Percentiles rank a stretch among this genome's conserved stretches.
phyloP scores from a whole-genome alignment of 2,329 filamentous ascomycete genomes.

The Leptodontidium sp. region DNA sequence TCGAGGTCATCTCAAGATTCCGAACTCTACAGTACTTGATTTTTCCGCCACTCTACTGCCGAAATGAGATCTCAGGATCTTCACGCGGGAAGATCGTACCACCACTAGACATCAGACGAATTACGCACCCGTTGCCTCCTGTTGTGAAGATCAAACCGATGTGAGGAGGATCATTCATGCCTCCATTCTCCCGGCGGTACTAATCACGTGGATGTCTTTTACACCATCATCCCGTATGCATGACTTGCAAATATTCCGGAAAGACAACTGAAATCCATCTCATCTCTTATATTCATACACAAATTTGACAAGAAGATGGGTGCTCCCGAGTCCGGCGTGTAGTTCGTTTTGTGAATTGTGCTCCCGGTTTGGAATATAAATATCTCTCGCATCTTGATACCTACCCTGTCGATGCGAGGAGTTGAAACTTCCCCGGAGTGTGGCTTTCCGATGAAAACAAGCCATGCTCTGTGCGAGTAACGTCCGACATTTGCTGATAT shows the following conservation, averaged over 20 bases:
- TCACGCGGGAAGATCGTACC: conserved; percentile 1
- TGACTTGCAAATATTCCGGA: not conserved
- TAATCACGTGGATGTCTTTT: not conserved
- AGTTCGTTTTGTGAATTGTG: conserved; percentile 2
- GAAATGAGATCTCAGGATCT: conserved; percentile 5
- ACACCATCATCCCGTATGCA: not conserved
- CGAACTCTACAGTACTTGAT: not conserved
- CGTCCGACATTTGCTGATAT: too few species aligned
- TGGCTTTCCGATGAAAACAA: conserved; percentile 2
- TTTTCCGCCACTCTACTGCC: not conserved
- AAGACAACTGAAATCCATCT: conserved; percentile 4
- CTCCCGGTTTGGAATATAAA: conserved; percentile 12
- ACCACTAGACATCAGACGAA: conserved; percentile 15
- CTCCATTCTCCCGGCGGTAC: not conserved
- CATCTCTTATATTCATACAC: conserved; percentile 3
- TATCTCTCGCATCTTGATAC: not conserved
- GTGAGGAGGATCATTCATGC: conserved; percentile 27
- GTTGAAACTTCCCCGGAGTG: conserved; percentile 12
- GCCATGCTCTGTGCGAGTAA: not conserved
- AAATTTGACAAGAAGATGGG: not conserved
- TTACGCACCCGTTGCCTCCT: not conserved
- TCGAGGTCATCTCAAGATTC: not conserved
- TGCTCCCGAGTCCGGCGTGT: conserved; percentile 1
- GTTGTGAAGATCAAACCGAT: conserved; percentile 18
- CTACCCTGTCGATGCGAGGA: conserved; percentile 4